Evolutionary conservation across 805 yeast genomes (phyloP), one percentile per base, ranked within the genome.

Genomic region (Suhomyces kilbournensis): DNA sequence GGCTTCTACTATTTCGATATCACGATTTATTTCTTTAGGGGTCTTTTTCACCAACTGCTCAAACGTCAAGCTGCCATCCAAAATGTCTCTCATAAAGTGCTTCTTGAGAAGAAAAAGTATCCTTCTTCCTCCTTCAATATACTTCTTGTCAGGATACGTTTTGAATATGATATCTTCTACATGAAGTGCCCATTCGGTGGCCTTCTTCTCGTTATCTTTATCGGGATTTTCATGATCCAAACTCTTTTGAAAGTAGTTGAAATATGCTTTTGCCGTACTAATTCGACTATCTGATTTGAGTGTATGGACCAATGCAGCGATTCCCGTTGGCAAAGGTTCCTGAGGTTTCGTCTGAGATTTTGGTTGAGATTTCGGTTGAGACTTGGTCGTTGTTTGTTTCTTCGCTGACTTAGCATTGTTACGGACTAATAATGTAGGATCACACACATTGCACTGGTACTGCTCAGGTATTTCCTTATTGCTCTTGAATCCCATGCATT

Each of bases 21-120:
- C 93, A 4, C 91, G 90, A 61, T 89, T 90, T 73, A 92, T 79
- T 59, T 92, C 93, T 60, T 87, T 90, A 0, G 84, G 85, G 5
- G 85, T 75, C 76, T 88, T 74, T 32, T 72, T 75, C 2, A 85
- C 91, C 44, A 90, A 72, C 56, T 84, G 79, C 14, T 71, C 73
- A 43, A 88, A 79, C 1, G 82, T 70, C 25, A 89, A 69, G 19
- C 76, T 72, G 28, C 81, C 77, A 34, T 77, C 72, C 32, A 85
- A 68, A 3, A 92, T 78, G 52, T 85, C 82, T 25, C 72, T 70
- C 58, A 90, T 79, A 44, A 85, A 79, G 45, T 72, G 70, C 59
- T 84, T 86, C 67, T 84, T 88, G 53, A 83, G 72, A 67, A 84
- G 85, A 64, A 82, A 84, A 64, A 80, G 76, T 52, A 86, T 74